Percentiles rank a stretch among this genome's conserved stretches.
phyloP scores from a whole-genome alignment of 2,329 filamentous ascomycete species.

The Penicillium sp. region DNA sequence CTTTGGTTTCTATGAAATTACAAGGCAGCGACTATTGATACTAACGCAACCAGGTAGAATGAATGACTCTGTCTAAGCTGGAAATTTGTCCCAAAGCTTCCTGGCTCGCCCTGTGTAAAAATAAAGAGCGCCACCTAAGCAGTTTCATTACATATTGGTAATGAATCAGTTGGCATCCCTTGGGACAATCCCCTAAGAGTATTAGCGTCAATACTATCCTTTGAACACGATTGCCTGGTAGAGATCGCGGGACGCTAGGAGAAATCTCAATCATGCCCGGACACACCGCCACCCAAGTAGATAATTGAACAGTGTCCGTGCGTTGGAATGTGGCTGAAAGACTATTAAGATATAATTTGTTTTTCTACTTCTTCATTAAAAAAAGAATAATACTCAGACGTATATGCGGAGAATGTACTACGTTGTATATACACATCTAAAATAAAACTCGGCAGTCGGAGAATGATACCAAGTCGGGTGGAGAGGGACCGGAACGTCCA shows the following conservation, averaged over 20 bases:
- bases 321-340: constrained; percentile 8
- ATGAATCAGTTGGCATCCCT: neutral
- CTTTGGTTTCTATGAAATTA: neutral
- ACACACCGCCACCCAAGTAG: constrained; percentile 7
- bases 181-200: too few species aligned
- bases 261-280: neutral
- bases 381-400: neutral
- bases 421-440: neutral
- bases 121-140: neutral
- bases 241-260: constrained; percentile 8
- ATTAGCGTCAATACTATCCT: neutral
- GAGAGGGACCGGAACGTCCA: constrained; percentile 4
- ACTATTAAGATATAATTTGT: neutral
- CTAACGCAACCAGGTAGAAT: neutral
- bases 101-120: neutral
- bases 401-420: neutral
- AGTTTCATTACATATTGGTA: too few species aligned
- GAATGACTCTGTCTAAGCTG: neutral
- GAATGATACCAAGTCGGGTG: constrained; percentile 1
- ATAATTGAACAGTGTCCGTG: neutral
- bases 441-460: neutral
- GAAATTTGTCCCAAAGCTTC: neutral
- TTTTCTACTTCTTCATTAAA: neutral
- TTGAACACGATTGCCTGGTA: neutral
- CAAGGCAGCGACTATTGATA: neutral